phyloP scores from a whole-genome alignment of 345 rosid genomes.

The Eucalyptus curtisii region DNA sequence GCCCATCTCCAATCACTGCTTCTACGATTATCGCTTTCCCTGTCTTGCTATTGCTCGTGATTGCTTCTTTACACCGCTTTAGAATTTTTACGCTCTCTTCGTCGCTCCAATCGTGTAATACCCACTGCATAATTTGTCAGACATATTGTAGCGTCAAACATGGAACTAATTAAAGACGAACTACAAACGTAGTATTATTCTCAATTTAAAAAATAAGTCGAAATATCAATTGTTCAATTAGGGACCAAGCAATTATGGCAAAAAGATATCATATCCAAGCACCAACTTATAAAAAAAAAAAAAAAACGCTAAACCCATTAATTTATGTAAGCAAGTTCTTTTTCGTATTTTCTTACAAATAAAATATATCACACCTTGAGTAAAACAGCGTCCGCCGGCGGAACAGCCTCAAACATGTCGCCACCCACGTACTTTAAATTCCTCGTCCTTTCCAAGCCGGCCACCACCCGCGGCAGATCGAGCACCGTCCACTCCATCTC shows the following conservation, averaged over 20 bases:
- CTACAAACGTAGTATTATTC: neutral
- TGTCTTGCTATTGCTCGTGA: neutral
- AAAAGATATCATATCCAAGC: neutral
- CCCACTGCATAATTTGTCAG: conserved; percentile 5
- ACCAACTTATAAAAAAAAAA: neutral
- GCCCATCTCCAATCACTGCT: neutral
- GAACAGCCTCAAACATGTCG: conserved; percentile 31
- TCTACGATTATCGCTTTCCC: conserved; percentile 17
- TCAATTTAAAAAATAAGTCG: neutral
- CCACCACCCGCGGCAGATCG: conserved; percentile 29
- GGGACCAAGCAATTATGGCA: neutral
- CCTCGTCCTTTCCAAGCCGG: neutral
- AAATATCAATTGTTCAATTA: neutral
- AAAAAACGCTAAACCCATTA: neutral
- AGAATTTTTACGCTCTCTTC: conserved; percentile 30
- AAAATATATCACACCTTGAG: conserved; percentile 13
- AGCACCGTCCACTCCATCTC: conserved; percentile 16
- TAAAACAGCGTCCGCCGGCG: conserved; percentile 18
- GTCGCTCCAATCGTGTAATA: conserved; percentile 36
- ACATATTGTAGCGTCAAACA: neutral
- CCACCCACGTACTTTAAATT: conserved; percentile 19
- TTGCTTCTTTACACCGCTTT: conserved; percentile 14
- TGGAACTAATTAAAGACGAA: neutral
- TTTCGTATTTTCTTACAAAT: neutral
- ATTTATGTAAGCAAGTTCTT: neutral